Conservation (phyloP, 2,329 filamentous ascomycete species). For the Pyricularia grisea region DNA sequence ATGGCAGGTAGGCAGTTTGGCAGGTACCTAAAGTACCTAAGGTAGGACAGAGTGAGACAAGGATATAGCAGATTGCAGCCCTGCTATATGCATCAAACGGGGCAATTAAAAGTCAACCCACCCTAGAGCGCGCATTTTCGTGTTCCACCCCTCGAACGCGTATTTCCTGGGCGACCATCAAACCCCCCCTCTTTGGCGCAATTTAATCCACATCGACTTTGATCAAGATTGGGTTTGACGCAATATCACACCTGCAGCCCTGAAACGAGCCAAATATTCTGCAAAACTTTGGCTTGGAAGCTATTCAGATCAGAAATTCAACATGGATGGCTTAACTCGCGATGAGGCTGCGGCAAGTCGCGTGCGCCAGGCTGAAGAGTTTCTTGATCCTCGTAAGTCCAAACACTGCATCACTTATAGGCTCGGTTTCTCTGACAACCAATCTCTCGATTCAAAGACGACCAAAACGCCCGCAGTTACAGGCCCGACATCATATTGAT, state of each 20-base stretch:
- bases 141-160: neutral
- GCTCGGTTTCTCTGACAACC: neutral
- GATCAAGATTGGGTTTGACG: neutral
- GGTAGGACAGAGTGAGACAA: no score
- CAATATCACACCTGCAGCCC: neutral
- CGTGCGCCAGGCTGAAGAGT: constrained; percentile 80
- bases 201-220: neutral
- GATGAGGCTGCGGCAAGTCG: constrained; percentile 81
- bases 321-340: constrained; percentile 64
- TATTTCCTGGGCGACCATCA: neutral
- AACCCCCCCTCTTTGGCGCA: neutral
- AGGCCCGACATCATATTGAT: constrained; percentile 78
- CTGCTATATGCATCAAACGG: neutral
- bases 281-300: neutral
- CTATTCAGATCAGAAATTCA: constrained; percentile 8
- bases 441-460: constrained; percentile 25
- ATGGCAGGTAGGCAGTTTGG: no score
- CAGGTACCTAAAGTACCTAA: no score
- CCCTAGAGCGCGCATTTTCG: neutral
- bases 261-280: neutral
- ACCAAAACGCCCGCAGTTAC: constrained; percentile 60
- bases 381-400: constrained; percentile 73
- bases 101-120: neutral
- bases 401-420: neutral
- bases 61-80: neutral